Percentiles rank a stretch among this genome's conserved stretches.
phyloP scores from a whole-genome alignment of 768 basidiomycete species.

The Amyloporia xantha region DNA sequence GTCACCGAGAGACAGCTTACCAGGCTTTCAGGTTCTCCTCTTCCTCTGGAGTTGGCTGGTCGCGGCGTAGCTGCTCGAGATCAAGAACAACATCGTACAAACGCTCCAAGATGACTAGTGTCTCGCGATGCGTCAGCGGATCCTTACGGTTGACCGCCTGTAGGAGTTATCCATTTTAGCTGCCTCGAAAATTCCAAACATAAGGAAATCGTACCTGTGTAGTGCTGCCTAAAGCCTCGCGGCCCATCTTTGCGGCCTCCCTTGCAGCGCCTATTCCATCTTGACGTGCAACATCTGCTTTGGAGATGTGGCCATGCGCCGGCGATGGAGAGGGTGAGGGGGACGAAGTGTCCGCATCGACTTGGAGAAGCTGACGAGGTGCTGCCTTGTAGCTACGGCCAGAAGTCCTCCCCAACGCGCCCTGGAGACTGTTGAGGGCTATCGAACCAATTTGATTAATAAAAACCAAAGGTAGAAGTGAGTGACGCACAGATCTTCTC shows the following conservation, averaged over 20 bases:
- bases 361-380: constrained; percentile 92
- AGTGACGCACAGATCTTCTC: constrained; percentile 51
- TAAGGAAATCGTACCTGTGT: constrained; percentile 34
- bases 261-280: constrained; percentile 53
- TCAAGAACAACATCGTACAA: constrained; percentile 81
- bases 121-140: constrained; percentile 73
- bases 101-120: constrained; percentile 71
- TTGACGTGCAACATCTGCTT: constrained; percentile 35
- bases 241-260: constrained; percentile 71
- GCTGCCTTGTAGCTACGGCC: constrained; percentile 92
- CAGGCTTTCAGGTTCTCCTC: constrained; percentile 37
- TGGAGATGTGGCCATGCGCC: constrained; percentile 45
- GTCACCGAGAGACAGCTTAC: constrained; percentile 26
- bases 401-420: constrained; percentile 91
- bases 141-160: constrained; percentile 58
- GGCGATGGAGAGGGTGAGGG: constrained; percentile 34
- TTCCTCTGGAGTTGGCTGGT: constrained; percentile 64
- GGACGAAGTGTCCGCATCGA: constrained; percentile 47
- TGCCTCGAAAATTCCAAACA: not conserved
- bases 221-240: constrained; percentile 60
- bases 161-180: not conserved
- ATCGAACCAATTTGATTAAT: constrained; percentile 28
- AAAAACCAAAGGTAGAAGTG: constrained; percentile 13
- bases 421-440: constrained; percentile 78
- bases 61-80: constrained; percentile 78